These are phyloP conservation scores for Atkinsonella hypoxylon DNA, from an alignment of 2,329 filamentous ascomycete genomes.

Conservation along the genomic window DNA sequence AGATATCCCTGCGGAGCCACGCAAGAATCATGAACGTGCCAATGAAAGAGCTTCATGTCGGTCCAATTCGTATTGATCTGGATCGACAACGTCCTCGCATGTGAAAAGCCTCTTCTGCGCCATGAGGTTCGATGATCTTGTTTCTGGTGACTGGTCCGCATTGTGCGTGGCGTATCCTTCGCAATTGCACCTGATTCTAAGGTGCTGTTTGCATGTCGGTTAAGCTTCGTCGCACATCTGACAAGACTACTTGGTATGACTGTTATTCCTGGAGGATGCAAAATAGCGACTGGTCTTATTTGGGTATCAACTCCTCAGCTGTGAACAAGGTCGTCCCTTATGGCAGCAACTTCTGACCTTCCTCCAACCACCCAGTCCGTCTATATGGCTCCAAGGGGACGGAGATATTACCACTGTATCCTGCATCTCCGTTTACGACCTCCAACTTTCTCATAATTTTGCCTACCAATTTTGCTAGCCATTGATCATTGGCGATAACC, in stretches of 20 bases:
- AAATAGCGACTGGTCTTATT: neutral
- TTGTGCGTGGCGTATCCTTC: neutral
- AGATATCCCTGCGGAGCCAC: neutral
- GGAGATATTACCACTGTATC: conserved; percentile 2
- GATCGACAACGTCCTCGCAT: neutral
- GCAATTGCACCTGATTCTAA: neutral
- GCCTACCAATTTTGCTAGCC: conserved; percentile 5
- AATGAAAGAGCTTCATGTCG: neutral
- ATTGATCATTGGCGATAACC: conserved; percentile 14
- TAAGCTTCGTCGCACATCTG: neutral
- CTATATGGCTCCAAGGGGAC: conserved; percentile 3
- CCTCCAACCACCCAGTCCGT: conserved; percentile 4
- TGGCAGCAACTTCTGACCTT: conserved; percentile 28
- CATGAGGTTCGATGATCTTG: neutral
- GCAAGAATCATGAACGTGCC: neutral
- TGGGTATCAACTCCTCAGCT: neutral
- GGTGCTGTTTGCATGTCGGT: neutral
- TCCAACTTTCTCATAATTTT: conserved; percentile 5
- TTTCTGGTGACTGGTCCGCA: neutral
- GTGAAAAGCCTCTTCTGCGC: too few relatives aligned
- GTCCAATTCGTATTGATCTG: neutral
- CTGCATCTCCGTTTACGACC: conserved; percentile 3
- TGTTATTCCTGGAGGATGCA: neutral
- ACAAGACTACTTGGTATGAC: neutral
- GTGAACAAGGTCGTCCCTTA: conserved; percentile 18